phyloP scores from a whole-genome alignment of 257 asterid genomes.

The Craterostigma plantagineum region DNA sequence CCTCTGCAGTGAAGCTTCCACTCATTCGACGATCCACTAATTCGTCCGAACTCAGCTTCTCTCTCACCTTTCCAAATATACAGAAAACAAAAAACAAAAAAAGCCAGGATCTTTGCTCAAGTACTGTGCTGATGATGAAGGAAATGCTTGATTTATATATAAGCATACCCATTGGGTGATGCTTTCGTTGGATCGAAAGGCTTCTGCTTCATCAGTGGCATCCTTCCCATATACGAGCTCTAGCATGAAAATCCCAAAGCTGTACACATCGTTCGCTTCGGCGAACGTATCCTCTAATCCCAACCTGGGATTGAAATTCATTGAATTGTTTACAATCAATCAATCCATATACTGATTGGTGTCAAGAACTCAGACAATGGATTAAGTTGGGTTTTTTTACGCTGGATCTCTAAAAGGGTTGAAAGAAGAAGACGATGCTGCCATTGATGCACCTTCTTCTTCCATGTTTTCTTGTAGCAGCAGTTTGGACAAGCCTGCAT shows the following conservation, averaged over 20 bases:
- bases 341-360: constrained; percentile 2
- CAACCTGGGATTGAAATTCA: no score
- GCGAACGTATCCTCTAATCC: constrained; percentile 9
- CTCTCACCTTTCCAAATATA: constrained; percentile 34
- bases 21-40: constrained; percentile 28
- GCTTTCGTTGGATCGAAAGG: constrained; percentile 29
- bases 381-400: neutral
- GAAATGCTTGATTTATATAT: no score
- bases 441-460: constrained; percentile 23
- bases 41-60: constrained; percentile 21
- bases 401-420: constrained; percentile 34
- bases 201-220: constrained; percentile 19
- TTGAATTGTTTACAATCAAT: no score
- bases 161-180: no score
- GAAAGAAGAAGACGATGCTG: constrained; percentile 21
- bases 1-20: constrained; percentile 43
- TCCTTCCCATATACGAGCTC: constrained; percentile 57
- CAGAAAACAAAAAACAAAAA: no score
- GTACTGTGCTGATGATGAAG: no score
- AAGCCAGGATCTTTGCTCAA: no score
- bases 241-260: constrained; percentile 54
- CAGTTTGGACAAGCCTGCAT: constrained; percentile 37
- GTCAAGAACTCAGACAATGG: constrained; percentile 1
- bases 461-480: constrained; percentile 17
- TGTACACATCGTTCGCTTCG: constrained; percentile 41